phyloP scores from a whole-genome alignment of 306 rosid genomes.

The Quercus wislizeni region DNA sequence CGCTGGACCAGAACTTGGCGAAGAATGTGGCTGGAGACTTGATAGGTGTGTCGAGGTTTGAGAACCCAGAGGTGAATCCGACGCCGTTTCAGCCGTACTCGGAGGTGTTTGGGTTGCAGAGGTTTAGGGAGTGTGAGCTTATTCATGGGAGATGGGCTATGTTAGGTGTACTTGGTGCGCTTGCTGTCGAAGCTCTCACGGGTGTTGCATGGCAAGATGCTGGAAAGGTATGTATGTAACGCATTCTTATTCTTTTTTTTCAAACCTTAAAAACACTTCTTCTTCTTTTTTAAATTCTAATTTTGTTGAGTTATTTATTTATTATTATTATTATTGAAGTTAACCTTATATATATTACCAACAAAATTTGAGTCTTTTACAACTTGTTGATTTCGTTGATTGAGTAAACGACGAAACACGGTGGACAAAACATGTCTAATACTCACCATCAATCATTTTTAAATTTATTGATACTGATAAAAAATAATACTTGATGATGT shows the following conservation, averaged over 20 bases:
- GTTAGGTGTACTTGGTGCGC: conserved; percentile 78
- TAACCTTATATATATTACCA: too few species aligned
- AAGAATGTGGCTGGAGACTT: conserved; percentile 62
- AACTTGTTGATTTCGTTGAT: too few species aligned
- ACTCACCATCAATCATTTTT: too few species aligned
- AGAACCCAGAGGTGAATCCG: conserved; percentile 43
- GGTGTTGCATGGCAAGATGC: conserved; percentile 92
- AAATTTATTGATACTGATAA: too few species aligned
- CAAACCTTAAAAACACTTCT: too few species aligned
- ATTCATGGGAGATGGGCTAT: conserved; percentile 90
- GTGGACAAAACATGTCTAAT: too few species aligned
- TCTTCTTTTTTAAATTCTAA: too few species aligned
- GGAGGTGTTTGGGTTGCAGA: conserved; percentile 76
- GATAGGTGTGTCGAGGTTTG: conserved; percentile 53
- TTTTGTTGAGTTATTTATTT: too few species aligned
- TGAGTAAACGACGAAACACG: too few species aligned
- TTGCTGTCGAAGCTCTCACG: conserved; percentile 69
- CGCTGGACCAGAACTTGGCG: conserved; percentile 78
- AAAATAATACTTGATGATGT: too few species aligned
- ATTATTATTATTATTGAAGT: too few species aligned
- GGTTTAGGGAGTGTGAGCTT: conserved; percentile 77
- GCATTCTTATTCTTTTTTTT: not conserved
- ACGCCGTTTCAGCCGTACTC: conserved; percentile 80
- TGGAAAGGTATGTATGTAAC: conserved; percentile 53
- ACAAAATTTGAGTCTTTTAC: too few species aligned